Percentiles rank a stretch among this genome's conserved stretches.
phyloP scores from a whole-genome alignment of 2,329 filamentous ascomycete species.

The Ophiostoma quercus region DNA sequence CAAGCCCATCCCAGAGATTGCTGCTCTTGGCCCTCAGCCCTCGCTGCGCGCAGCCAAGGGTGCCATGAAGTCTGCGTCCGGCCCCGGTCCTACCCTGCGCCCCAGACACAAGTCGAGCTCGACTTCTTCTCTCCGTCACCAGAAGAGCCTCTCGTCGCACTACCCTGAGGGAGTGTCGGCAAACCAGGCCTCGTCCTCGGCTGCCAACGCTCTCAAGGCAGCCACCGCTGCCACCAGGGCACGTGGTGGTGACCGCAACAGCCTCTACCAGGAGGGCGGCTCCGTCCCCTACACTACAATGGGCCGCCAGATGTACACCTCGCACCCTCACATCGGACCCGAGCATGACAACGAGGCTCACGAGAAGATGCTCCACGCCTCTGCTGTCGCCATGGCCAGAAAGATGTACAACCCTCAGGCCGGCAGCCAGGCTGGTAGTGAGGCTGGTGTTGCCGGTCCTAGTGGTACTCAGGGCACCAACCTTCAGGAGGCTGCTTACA shows the following conservation, averaged over 20 bases:
- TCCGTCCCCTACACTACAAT: conserved; percentile 64
- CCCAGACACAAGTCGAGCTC: background rate
- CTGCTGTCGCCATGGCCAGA: conserved; percentile 83
- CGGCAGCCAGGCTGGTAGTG: background rate
- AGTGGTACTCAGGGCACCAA: conserved; percentile 47
- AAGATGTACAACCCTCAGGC: conserved; percentile 63
- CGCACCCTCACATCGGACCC: conserved; percentile 63
- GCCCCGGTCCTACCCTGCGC: background rate
- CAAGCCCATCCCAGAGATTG: conserved; percentile 19
- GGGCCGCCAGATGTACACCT: conserved; percentile 70
- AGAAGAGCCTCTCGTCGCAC: conserved; percentile 33
- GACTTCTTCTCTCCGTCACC: conserved; percentile 25
- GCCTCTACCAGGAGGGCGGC: conserved; percentile 52
- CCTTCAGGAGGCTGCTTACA: conserved; percentile 82
- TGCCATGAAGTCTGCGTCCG: conserved; percentile 54
- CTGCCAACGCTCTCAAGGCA: conserved; percentile 50
- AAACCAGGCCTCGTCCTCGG: conserved; percentile 32
- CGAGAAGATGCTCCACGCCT: conserved; percentile 69
- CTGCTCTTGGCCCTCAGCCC: conserved; percentile 50
- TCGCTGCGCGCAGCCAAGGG: conserved; percentile 72
- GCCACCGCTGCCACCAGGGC: conserved; percentile 58
- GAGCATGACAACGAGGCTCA: conserved; percentile 70
- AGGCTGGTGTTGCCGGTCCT: conserved; percentile 26
- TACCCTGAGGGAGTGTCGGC: conserved; percentile 17
- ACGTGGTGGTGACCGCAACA: conserved; percentile 34